phyloP scores from a whole-genome alignment of 495 filamentous ascomycete species.

The Thermochaetoides thermophila region DNA sequence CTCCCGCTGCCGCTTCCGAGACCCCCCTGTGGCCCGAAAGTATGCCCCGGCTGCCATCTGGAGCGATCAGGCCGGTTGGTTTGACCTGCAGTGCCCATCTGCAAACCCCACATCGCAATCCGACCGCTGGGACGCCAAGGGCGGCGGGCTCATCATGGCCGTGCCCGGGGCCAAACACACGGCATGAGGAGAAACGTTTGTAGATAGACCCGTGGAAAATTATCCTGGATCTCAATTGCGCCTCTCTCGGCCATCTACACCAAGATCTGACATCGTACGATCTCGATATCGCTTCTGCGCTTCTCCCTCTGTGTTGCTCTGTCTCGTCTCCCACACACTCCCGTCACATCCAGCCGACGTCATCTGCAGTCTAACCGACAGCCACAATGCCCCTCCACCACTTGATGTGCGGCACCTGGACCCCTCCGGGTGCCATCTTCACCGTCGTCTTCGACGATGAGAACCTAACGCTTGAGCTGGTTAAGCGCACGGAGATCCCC shows the following conservation, averaged over 20 bases:
- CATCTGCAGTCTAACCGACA: constrained; percentile 4
- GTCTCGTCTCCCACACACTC: neutral
- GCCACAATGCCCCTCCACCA: constrained; percentile 51
- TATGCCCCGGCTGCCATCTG: too few relatives aligned
- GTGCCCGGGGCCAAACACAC: too few relatives aligned
- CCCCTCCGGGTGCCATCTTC: constrained; percentile 70
- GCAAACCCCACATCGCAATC: constrained; percentile 5
- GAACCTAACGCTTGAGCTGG: constrained; percentile 47
- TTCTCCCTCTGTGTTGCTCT: too few relatives aligned
- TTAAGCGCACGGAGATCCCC: constrained; percentile 67
- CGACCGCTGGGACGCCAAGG: neutral
- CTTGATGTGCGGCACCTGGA: constrained; percentile 77
- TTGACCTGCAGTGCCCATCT: too few relatives aligned
- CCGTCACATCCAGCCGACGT: constrained; percentile 9
- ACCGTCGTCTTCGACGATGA: constrained; percentile 74
- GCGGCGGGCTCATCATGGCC: too few relatives aligned
- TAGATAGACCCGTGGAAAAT: too few relatives aligned
- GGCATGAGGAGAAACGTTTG: too few relatives aligned
- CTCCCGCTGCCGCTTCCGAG: constrained; percentile 6
- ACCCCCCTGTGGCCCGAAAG: too few relatives aligned
- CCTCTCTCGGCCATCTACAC: too few relatives aligned
- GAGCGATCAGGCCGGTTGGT: too few relatives aligned
- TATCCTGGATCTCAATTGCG: too few relatives aligned
- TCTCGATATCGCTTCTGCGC: neutral
- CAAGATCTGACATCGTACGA: constrained; percentile 1